Conservation (phyloP, 192 early-diverging fungal species). For the Umbelopsis vinacea region DNA sequence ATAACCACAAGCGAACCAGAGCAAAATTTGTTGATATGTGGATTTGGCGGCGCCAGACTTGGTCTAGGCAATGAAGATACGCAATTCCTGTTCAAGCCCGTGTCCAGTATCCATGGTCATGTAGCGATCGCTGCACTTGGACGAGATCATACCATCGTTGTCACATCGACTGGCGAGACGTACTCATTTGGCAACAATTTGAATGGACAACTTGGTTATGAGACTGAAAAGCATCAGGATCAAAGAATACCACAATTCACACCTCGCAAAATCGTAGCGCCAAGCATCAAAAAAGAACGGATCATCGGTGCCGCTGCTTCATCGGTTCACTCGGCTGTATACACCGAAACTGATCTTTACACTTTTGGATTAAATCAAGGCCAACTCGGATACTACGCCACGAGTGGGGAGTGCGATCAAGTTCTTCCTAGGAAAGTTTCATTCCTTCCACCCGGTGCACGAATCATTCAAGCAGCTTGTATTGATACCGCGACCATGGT, state of each 20-base stretch:
- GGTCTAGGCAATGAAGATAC: conserved; percentile 66
- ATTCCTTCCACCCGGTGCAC: conserved; percentile 48
- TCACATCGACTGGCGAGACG: conserved; percentile 59
- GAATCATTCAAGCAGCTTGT: conserved; percentile 60
- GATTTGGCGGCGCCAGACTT: conserved; percentile 75
- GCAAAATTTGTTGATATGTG: conserved; percentile 55
- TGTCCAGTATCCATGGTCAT: conserved; percentile 49
- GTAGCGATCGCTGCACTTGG: conserved; percentile 58
- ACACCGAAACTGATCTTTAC: conserved; percentile 61
- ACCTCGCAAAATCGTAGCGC: conserved; percentile 59
- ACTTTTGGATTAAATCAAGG: conserved; percentile 76
- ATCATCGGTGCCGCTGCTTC: conserved; percentile 68
- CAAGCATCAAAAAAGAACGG: conserved; percentile 51
- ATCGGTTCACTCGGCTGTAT: conserved; percentile 67
- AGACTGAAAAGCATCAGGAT: conserved; percentile 33
- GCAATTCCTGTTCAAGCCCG: conserved; percentile 51
- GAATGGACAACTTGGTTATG: conserved; percentile 62
- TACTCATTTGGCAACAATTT: conserved; percentile 72
- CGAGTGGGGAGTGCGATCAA: conserved; percentile 49
- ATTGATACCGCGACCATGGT: conserved; percentile 73
- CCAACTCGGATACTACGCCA: conserved; percentile 52
- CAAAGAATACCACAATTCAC: conserved; percentile 43
- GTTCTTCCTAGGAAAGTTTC: conserved; percentile 65
- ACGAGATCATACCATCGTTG: conserved; percentile 70
- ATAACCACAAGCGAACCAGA: conserved; percentile 52